Evolutionary conservation across 108 stramenopile genomes (phyloP), one percentile per base, ranked within the genome.

Genomic region (Aurantiochytrium sp.): DNA sequence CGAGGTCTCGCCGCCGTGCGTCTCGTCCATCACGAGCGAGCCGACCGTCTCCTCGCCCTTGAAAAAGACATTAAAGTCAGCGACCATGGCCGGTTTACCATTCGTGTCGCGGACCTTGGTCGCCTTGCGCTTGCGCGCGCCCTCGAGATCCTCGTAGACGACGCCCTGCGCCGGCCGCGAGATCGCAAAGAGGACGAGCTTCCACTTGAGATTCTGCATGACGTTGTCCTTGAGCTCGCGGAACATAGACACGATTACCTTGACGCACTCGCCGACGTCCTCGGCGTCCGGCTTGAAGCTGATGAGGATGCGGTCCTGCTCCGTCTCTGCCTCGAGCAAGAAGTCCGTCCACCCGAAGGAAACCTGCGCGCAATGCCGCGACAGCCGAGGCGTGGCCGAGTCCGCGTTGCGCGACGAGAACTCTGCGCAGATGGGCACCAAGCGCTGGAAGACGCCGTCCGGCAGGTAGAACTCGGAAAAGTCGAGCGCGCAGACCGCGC

Each of bases 141-240:
- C 27, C 21, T 17, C 73, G 30, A 48, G 42, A 81, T 2, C 73
- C 24, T 81, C 73, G 73, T 81, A 81, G n/a, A 12, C 27, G 27
- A 2, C 73, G 12, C 42, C 2, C 12, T 41, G 42, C 12, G 39
- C 3, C 6, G 73, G 45, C 6, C 12, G 0, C 39, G 12, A 22
- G 36, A 21, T 6, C 39, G 73, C 10, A 81, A 48, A 41, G 24
- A 81, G 45, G 1, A 48, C 45, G 45, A 81, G 73, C 4, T 81
- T 81, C 73, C 73, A 81, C 73, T 2, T 81, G 73, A 81, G 73
- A 24, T 81, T 81, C 12, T 81, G 42, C 73, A 81, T 81, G 19
- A 81, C 73, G 45, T 2, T 48, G 45, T 81, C 73, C 24, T 81
- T 81, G 36, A 81, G 39, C 19, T 37, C 45, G 2, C 73, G 73